Conservation (phyloP, 306 rosid species). For the Fragaria vesca region DNA sequence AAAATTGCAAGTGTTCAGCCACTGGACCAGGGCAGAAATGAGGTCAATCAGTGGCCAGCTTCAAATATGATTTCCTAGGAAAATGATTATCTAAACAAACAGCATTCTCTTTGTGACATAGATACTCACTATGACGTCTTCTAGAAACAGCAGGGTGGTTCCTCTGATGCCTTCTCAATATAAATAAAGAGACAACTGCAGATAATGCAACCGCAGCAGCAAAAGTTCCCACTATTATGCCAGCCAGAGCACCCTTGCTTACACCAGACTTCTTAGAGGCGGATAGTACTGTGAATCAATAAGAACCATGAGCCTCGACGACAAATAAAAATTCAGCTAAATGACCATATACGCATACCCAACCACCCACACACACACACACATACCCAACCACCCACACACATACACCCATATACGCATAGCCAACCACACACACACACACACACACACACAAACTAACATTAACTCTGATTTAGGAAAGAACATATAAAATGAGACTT, state of each 20-base stretch:
- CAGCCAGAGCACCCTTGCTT: conserved; percentile 67
- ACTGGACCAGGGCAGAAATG: neutral
- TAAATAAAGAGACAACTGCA: conserved; percentile 58
- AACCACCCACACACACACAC: neutral
- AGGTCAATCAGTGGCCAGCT: neutral
- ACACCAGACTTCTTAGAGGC: conserved; percentile 40
- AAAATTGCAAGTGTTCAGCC: neutral
- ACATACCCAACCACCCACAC: neutral
- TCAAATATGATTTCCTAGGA: neutral
- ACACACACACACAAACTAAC: neutral
- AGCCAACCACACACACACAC: neutral
- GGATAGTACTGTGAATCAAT: conserved; percentile 39
- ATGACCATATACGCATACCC: neutral
- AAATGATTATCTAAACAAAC: neutral
- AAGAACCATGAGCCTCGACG: conserved; percentile 22
- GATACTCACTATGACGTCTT: conserved; percentile 69
- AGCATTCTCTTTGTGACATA: neutral
- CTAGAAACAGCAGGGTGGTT: conserved; percentile 40
- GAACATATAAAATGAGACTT: conserved; percentile 30
- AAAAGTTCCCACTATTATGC: conserved; percentile 68
- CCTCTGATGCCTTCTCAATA: conserved; percentile 44
- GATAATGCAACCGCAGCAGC: conserved; percentile 66
- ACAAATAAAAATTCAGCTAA: conserved; percentile 16
- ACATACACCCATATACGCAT: neutral
- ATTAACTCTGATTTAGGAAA: conserved; percentile 11